A percentile compares a stretch with the other conserved stretches of the same genome.
Evolutionary conservation across 208 protist species (phyloP).

Genomic region (Acanthamoeba sp.): DNA sequence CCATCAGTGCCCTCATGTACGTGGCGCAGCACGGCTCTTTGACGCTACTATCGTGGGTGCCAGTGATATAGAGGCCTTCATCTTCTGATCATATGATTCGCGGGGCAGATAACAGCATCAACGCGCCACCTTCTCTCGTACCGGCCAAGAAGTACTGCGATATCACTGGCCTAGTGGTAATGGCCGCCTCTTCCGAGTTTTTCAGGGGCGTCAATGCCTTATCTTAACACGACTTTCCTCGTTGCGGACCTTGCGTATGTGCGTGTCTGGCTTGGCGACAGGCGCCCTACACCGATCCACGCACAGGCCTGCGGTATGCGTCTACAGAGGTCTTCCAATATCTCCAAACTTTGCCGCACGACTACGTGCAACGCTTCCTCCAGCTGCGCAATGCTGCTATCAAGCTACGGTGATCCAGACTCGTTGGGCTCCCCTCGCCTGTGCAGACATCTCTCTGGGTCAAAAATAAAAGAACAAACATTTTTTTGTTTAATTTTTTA

Average conservation of each 20-base stretch:
- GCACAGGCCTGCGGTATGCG: conserved; percentile 23
- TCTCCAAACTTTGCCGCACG: conserved; percentile 37
- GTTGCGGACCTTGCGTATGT: not conserved
- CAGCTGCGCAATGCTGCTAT: conserved; percentile 27
- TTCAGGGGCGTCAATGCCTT: not conserved
- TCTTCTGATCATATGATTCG: not conserved
- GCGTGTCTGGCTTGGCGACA: not conserved
- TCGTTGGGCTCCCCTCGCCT: not conserved
- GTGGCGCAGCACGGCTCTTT: not conserved
- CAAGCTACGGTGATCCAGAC: conserved; percentile 32
- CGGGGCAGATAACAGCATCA: conserved; percentile 46
- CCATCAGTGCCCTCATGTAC: conserved; percentile 20
- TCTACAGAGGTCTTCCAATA: conserved; percentile 40
- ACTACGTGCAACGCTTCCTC: conserved; percentile 47
- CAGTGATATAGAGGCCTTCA: not conserved
- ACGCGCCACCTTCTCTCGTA: conserved; percentile 63
- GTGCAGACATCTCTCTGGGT: too few species aligned
- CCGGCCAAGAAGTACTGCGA: conserved; percentile 76
- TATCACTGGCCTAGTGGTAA: conserved; percentile 63
- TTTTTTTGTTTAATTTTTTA: too few species aligned
- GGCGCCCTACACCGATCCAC: conserved; percentile 52
- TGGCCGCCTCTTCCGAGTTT: too few species aligned
- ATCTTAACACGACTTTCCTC: not conserved
- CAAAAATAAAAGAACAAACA: too few species aligned
- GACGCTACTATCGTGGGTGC: not conserved